Evolutionary conservation across 148 eudicot species (phyloP), one percentile per base, ranked within the genome.

Genomic region (Pouteria glomerata): DNA sequence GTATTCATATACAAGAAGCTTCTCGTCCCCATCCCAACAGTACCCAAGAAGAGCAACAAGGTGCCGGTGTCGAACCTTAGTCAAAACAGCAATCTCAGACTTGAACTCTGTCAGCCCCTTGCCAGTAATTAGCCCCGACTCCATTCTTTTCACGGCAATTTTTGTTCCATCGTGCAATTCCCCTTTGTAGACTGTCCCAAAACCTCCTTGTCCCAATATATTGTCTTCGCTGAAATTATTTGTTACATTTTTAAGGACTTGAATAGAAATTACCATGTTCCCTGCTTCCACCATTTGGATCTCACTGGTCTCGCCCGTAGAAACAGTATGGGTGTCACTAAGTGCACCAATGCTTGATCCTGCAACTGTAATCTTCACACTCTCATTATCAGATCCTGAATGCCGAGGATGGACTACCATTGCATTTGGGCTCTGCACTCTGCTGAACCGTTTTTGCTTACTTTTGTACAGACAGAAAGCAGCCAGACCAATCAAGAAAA

Each of bases 1-100:
- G 78, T 87, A 93, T 63, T 93, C 98, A 27, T 87, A 93, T 0
- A 93, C 98, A 31, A 93, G 89, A 31, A 90, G 84, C 77, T 77
- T 90, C 80, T 93, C 98, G 51, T 93, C 82, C 59, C 97, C 96
- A 69, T 90, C 98, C 67, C 90, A 79, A 84, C 98, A 93, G 68
- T 90, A 93, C 6, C 98, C 98, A 62, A 90, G 88, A 78, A 93
- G 94, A 0, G 92, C 88, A 24, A 93, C 98, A 68, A 93, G 89
- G 76, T 93, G 92, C 75, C 98, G 75, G 72, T 93, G 98, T 15
- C 97, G 74, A 74, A 93, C 96, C 84, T 93, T 93, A 24, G 94
- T 88, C 67, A 93, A 70, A 56, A 93, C 97, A 11, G 92, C 96
- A 29, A 93, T 90, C 72, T 93, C 98, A 39, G 94, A 83, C 71